Base-by-base conservation (phyloP, 805 yeast genomes). In the Ogataea angusta region DNA sequence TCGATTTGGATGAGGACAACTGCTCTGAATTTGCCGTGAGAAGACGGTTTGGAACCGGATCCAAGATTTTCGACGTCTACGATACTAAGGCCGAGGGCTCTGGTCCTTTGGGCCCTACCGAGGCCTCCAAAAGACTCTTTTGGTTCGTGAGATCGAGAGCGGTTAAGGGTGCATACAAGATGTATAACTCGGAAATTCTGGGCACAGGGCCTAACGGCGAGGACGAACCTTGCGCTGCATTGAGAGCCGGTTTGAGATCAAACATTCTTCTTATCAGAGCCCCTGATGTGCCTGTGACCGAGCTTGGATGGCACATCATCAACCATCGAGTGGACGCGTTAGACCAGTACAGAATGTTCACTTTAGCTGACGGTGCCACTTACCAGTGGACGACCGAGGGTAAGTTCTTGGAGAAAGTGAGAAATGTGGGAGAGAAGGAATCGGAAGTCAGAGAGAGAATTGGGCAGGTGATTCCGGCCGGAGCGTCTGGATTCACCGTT, bases 361-460 rank as follows among this genome's bases (percentile, higher is more conserved):
- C 74, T 30, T 64, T 80, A 34, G 69, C 80, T 3, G 82, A 80
- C 54, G 85, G 85, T 8, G 50, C 56, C 35, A 74, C 76, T 5
- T 80, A 78, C 51, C 85, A 80, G 52, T 80, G 86, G 85, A 78
- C 85, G 4, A 69, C 72, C 23, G 68, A 68, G 37, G 84, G 82
- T 14, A 73, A 70, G 48, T 76, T 67, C 60, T 63, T 80, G 37
- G 86, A 80, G 56, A 66, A 66, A 45, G 82, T 80, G 18, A 64
- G 62, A 34, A 79, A 80, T 49, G 55, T 73, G 10, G 86, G 85
- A 9, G 83, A 80, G 54, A 76, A 75, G 57, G 84, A 78, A 48
- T 68, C 77, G 16, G 86, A 80, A 55, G 68, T 82, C 13, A 68
- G 85, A 34, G 81, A 77, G 54, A 68, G 86, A 38, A 73, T 82